Base-by-base conservation (phyloP, 2,329 filamentous ascomycete genomes). In the Lachnellula arida region DNA sequence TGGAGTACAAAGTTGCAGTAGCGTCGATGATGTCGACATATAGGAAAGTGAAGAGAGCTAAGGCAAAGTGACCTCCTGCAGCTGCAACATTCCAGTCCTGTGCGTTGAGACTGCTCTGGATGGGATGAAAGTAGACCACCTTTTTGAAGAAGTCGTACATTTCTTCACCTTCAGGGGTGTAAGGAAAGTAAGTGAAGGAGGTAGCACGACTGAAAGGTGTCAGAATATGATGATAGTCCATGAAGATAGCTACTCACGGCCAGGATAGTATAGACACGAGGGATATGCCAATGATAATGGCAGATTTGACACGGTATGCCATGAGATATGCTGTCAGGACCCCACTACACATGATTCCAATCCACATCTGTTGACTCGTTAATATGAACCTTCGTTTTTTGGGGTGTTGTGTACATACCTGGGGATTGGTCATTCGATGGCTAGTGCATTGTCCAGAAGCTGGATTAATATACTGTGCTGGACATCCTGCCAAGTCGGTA, bases 21-120 rank as follows among this genome's bases (percentile, higher is more conserved):
- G 85, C 86, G 68, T 91, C 88, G 57, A 91, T 85, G 63, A 91
- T 88, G 65, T 91, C 88, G 50, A 91, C 88, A 57, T 91, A 91
- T 2, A 91, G 78, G 67, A 91, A 90, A 1, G 88, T 91, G 67
- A 91, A 85, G 51, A 91, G 80, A 0, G 87, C 86, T 4, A 90
- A 75, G 9, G 80, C 81, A 65, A 90, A 90, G 61, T 89, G 82
- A 0, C 78, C 78, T 2, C 77, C 78, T 5, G 69, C 64, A 5
- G 54, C 59, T 8, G 53, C 40, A 11, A 91, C 73, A 49, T 83
- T 74, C 87, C 87, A 91, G 59, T 89, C 77, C 57, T 89, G 82
- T 3, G 80, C 82, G 42, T 76, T 81, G 25, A 91, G 74, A 0
- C 81, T 82, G 53, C 79, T 77, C 56, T 80, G 65, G 65, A 91